Base-by-base conservation (phyloP, 2,329 filamentous ascomycete species). In the Alternaria burnsii region DNA sequence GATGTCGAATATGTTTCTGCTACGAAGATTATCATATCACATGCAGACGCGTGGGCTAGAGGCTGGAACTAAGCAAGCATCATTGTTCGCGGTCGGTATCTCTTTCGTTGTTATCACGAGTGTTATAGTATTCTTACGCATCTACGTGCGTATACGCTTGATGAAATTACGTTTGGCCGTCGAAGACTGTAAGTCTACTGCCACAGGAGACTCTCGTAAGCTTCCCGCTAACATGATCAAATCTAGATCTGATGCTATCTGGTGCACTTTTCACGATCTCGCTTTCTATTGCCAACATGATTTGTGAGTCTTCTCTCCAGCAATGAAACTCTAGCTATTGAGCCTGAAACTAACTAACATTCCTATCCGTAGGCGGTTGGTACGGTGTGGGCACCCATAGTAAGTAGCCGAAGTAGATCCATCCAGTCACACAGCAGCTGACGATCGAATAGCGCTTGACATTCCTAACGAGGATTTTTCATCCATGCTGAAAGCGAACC, bases 71-170 rank as follows among this genome's bases (percentile, higher is more conserved):
- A 48, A 48, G 44, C 44, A 48, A 32, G 28, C 28, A 9, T 48
- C 28, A 3, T 48, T 48, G 4, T 48, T 48, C 16, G 44, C 44
- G 1, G 30, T 48, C 18, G 44, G 28, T 6, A 48, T 48, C 7
- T 28, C 44, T 20, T 48, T 48, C 44, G 34, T 34, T 14, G 44
- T n/a, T 22, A 48, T 48, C 4, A 14, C 44, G 10, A 48, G 11
- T 22, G 28, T 34, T 3, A 9, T 48, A 34, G n/a, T 48, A 4
- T 9, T 34, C 11, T 9, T 48, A 48, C 44, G 44, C n/a, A 12
- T 48, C 28, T 48, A 34, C 32, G 44, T 48, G 14, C 44, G 44
- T 22, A 11, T 48, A 34, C 28, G 44, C 28, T 48, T 48, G 44
- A 48, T 32, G 14, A 28, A 14, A 32, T 14, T 34, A 11, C 7